Percentiles rank a stretch among this genome's conserved stretches.
phyloP scores from a whole-genome alignment of 352 stramenopile species.

The Phytophthora rubi region DNA sequence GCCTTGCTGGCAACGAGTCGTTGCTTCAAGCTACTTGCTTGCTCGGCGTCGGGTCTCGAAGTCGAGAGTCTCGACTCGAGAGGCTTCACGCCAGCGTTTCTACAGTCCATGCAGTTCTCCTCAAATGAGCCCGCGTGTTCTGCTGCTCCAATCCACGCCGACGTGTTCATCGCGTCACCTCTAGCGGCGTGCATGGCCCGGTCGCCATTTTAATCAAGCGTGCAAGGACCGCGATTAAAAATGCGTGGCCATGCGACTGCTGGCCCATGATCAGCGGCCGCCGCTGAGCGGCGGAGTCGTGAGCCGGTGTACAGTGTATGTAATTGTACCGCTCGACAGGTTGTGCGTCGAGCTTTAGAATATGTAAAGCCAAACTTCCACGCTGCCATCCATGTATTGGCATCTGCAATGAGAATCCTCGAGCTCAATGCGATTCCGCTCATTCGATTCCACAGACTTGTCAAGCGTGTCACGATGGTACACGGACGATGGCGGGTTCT shows the following conservation, averaged over 20 bases:
- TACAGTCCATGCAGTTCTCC: neutral
- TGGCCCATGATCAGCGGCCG: no score
- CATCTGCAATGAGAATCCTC: no score
- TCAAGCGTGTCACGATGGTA: constrained; percentile 13
- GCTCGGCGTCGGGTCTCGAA: no score
- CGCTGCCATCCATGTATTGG: no score
- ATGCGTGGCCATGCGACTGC: constrained; percentile 7
- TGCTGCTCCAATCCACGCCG: constrained; percentile 20
- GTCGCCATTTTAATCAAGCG: constrained; percentile 27
- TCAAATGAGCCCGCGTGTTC: neutral
- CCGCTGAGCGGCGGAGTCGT: neutral
- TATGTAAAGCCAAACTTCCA: neutral
- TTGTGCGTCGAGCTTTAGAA: neutral
- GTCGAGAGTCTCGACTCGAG: neutral
- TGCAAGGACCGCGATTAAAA: constrained; percentile 12
- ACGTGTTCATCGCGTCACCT: constrained; percentile 27
- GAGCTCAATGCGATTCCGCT: no score
- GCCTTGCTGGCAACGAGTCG: neutral
- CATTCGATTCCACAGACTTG: neutral
- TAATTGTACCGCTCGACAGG: constrained; percentile 12
- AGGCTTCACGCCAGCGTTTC: constrained; percentile 7
- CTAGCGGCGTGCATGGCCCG: constrained; percentile 9
- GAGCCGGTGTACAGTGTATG: constrained; percentile 6
- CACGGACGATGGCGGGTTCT: constrained; percentile 3
- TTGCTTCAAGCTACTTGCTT: no score